These are phyloP conservation scores for Glaciozyma martinii DNA, from an alignment of 768 basidiomycete genomes.

Conservation along the genomic window DNA sequence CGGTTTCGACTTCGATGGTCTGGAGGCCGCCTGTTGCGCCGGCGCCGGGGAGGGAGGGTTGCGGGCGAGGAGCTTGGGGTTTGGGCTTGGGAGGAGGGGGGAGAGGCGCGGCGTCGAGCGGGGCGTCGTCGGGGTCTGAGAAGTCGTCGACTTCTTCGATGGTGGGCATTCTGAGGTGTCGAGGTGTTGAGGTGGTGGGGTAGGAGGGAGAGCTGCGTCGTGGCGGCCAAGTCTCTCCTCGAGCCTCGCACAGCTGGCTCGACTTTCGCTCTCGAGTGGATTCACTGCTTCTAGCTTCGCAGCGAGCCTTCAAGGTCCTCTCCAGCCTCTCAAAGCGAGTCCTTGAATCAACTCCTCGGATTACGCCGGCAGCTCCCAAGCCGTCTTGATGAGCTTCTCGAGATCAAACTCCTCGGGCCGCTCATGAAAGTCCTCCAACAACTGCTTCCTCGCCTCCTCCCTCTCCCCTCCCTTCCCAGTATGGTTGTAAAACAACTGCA, in stretches of 20 bases:
- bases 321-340: neutral
- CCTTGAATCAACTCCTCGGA: neutral
- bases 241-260: too few species aligned
- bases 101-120: neutral
- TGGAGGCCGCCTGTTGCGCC: neutral
- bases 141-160: constrained; percentile 25
- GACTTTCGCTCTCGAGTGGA: too few species aligned
- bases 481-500: constrained; percentile 71
- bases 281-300: too few species aligned
- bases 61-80: neutral
- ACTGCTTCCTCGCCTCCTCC: constrained; percentile 43
- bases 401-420: constrained; percentile 69
- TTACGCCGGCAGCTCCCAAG: neutral
- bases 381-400: constrained; percentile 58
- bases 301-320: too few species aligned
- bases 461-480: constrained; percentile 35
- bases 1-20: neutral
- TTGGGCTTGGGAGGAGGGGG: neutral
- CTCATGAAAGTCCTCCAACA: constrained; percentile 68
- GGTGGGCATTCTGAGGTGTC: constrained; percentile 9
- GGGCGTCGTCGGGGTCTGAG: constrained; percentile 22
- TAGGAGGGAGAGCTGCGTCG: too few species aligned
- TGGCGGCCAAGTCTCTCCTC: too few species aligned
- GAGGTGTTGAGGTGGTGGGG: too few species aligned
- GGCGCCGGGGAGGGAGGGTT: neutral